Conservation (phyloP, 257 asterid species). For the Penstemon barbatus region DNA sequence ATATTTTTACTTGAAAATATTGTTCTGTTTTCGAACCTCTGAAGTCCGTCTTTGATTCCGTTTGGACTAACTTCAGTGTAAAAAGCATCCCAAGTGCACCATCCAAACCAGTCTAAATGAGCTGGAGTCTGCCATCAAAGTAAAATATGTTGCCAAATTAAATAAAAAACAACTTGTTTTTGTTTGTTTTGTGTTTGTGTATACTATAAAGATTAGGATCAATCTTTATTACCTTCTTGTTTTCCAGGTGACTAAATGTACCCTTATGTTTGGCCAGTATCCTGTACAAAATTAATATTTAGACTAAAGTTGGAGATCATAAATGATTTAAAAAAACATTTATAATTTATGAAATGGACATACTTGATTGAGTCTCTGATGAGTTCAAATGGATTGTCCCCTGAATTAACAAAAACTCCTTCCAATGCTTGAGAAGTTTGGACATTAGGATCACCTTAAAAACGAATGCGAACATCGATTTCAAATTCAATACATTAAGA, state of each 20-base stretch:
- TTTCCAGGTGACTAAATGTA: conserved; percentile 49
- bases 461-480: neutral
- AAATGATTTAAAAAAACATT: neutral
- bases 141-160: neutral
- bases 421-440: conserved; percentile 41
- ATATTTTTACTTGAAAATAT: neutral
- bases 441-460: conserved; percentile 45
- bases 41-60: conserved; percentile 58
- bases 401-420: conserved; percentile 50
- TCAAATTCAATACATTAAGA: neutral
- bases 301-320: neutral
- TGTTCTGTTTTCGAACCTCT: conserved; percentile 33
- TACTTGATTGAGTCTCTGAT: conserved; percentile 58
- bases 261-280: conserved; percentile 51
- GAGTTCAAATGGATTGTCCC: conserved; percentile 60
- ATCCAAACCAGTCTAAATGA: conserved; percentile 54
- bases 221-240: conserved; percentile 42
- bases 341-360: conserved; percentile 8
- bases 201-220: neutral
- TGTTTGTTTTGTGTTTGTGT: neutral
- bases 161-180: neutral
- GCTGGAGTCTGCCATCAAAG: conserved; percentile 39
- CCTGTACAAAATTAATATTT: conserved; percentile 32
- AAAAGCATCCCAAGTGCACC: conserved; percentile 68
- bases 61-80: conserved; percentile 43